Base-by-base conservation (phyloP, 2,329 filamentous ascomycete species). In the Fusarium clavum region DNA sequence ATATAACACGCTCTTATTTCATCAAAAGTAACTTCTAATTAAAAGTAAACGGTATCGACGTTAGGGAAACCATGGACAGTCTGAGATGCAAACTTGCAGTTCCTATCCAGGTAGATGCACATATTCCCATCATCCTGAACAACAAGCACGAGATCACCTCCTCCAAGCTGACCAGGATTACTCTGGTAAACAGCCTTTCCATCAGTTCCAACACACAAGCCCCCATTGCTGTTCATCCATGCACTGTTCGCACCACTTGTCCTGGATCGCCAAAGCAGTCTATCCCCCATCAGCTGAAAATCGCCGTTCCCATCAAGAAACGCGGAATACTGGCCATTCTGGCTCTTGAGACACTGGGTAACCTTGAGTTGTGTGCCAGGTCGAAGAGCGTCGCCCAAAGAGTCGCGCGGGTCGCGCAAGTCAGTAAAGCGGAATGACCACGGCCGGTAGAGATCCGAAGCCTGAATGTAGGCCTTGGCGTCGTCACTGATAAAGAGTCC, bases 61-160 rank as follows among this genome's bases (percentile, higher is more conserved):
- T 10, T 18, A 0, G 20, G 16, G 8, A 25, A n/a, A 0, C 29
- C 13, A 22, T 32, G 27, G 2, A n/a, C 27, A 4, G 46, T 48
- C 9, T 32, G 14, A 13, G 27, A 18, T 3, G 13, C 18, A 7
- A 32, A 14, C n/a, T 16, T 30, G 27, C 10, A 32, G n/a, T 32
- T 32, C 8, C 27, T 2, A 11, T 30, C 27, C 4, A 48, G 13
- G 46, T 22, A 48, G 8, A 48, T 22, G 2, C 27, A 22, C 27
- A 30, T 48, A 3, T 30, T 48, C 0, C 27, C n/a, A 30, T 32
- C 25, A 29, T 47, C 27, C 3, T 47, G 25, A 29, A 47, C 25
- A 3, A 29, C 24, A 29, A 47, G 34, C 34, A n/a, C 11, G 7
- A 48, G n/a, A 22, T 30, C 12, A 48, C n/a, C n/a, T 7, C 20